These are phyloP conservation scores for Fallopia convolvulus DNA, from an alignment of 148 eudicot genomes.

Conservation along the genomic window DNA sequence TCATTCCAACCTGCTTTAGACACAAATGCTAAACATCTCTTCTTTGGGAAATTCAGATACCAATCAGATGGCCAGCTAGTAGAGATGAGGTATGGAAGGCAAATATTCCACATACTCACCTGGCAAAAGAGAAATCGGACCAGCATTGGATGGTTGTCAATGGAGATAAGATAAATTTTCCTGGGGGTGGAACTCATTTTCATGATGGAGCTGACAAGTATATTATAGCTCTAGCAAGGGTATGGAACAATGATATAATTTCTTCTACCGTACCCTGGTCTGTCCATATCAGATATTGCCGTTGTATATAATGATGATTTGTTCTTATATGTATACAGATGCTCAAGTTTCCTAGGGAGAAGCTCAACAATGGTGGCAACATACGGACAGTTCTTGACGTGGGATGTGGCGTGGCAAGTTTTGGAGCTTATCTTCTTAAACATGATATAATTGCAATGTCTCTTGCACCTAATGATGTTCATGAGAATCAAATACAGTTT, in stretches of 20 bases:
- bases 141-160: slow-evolving; percentile 79
- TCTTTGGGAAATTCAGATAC: slow-evolving; percentile 50
- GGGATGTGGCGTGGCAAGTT: slow-evolving; percentile 86
- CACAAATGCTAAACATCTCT: neutral
- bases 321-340: slow-evolving; percentile 24
- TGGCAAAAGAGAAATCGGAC: slow-evolving; percentile 66
- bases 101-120: slow-evolving; percentile 80
- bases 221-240: slow-evolving; percentile 58
- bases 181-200: slow-evolving; percentile 86
- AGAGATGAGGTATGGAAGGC: slow-evolving; percentile 82
- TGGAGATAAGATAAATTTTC: slow-evolving; percentile 63
- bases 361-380: slow-evolving; percentile 46
- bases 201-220: slow-evolving; percentile 70
- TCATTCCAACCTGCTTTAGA: neutral
- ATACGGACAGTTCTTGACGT: slow-evolving; percentile 67
- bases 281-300: neutral
- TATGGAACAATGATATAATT: slow-evolving; percentile 12
- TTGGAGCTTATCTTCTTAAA: slow-evolving; percentile 73
- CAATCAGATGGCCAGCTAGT: slow-evolving; percentile 69
- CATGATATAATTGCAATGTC: slow-evolving; percentile 60
- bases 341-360: slow-evolving; percentile 63
- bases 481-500: slow-evolving; percentile 77
- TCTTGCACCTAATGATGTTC: slow-evolving; percentile 75
- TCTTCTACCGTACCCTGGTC: neutral
- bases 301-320: neutral